Conservation (phyloP, 495 filamentous ascomycete genomes). For the Acidiella bohemica region DNA sequence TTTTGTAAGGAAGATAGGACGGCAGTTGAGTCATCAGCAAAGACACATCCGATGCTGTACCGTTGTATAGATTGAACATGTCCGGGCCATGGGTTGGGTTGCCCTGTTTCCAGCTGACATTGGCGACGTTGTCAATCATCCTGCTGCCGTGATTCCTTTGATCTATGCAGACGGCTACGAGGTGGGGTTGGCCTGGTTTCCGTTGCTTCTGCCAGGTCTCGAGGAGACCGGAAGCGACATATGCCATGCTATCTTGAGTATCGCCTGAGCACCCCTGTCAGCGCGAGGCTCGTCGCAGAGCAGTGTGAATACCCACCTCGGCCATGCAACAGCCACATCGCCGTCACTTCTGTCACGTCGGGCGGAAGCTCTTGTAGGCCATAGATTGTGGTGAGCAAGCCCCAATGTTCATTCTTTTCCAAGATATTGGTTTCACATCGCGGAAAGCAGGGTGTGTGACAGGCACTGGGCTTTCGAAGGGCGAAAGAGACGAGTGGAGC, state of each 20-base stretch:
- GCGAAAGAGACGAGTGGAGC: constrained; percentile 19
- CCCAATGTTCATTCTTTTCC: constrained; percentile 52
- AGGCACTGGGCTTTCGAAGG: constrained; percentile 16
- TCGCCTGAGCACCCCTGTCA: too few relatives aligned
- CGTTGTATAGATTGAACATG: constrained; percentile 59
- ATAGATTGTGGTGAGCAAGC: constrained; percentile 63
- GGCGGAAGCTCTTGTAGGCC: constrained; percentile 58
- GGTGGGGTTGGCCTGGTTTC: constrained; percentile 29
- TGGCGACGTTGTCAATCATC: constrained; percentile 42
- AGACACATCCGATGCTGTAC: constrained; percentile 44
- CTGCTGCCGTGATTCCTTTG: constrained; percentile 80
- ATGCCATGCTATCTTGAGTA: constrained; percentile 55
- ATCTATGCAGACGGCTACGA: constrained; percentile 76
- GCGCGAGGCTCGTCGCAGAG: too few relatives aligned
- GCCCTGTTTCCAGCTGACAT: constrained; percentile 64
- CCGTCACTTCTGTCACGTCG: constrained; percentile 41
- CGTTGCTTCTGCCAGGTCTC: constrained; percentile 41
- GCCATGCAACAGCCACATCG: constrained; percentile 79
- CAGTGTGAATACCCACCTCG: too few relatives aligned
- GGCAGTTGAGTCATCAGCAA: constrained; percentile 58
- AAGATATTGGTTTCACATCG: constrained; percentile 40
- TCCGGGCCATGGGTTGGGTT: constrained; percentile 77
- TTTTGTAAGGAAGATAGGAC: constrained; percentile 57
- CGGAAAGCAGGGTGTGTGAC: constrained; percentile 14
- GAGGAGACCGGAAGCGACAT: constrained; percentile 42